phyloP scores from a whole-genome alignment of 441 rosid genomes.

The Populus hybrid region DNA sequence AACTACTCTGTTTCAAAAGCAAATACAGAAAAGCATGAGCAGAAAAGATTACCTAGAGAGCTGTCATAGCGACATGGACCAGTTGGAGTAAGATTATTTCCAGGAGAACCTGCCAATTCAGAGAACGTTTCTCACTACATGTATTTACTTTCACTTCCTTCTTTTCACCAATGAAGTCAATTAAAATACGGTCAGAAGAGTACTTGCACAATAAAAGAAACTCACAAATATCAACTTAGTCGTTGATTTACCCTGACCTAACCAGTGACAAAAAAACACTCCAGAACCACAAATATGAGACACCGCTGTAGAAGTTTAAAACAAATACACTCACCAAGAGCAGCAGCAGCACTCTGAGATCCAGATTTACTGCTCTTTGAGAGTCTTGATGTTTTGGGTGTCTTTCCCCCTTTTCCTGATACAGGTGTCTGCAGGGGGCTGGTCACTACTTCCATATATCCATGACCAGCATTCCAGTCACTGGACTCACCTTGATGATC shows the following conservation, averaged over 20 bases:
- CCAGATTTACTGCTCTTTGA: constrained; percentile 56
- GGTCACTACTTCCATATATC: constrained; percentile 40
- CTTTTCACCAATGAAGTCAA: constrained; percentile 1
- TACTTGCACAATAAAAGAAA: constrained; percentile 1
- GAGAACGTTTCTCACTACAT: constrained; percentile 22
- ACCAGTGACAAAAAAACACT: background rate
- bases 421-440: constrained; percentile 72
- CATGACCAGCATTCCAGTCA: constrained; percentile 53
- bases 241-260: background rate
- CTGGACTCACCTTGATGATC: constrained; percentile 51
- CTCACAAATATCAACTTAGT: background rate
- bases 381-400: constrained; percentile 57
- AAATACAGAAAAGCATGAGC: constrained; percentile 1
- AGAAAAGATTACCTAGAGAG: constrained; percentile 67
- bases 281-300: constrained; percentile 6
- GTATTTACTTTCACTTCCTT: constrained; percentile 6
- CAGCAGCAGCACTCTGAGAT: constrained; percentile 52
- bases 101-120: constrained; percentile 82
- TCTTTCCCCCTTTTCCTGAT: constrained; percentile 72
- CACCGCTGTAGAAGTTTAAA: constrained; percentile 3
- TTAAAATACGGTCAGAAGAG: background rate
- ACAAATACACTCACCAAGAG: constrained; percentile 53
- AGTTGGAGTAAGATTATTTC: constrained; percentile 68
- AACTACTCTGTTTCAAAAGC: constrained; percentile 2
- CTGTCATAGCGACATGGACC: constrained; percentile 99